Evolutionary conservation across 2,329 filamentous ascomycete genomes (phyloP).

Genomic region (Plenodomus biglobosus): DNA sequence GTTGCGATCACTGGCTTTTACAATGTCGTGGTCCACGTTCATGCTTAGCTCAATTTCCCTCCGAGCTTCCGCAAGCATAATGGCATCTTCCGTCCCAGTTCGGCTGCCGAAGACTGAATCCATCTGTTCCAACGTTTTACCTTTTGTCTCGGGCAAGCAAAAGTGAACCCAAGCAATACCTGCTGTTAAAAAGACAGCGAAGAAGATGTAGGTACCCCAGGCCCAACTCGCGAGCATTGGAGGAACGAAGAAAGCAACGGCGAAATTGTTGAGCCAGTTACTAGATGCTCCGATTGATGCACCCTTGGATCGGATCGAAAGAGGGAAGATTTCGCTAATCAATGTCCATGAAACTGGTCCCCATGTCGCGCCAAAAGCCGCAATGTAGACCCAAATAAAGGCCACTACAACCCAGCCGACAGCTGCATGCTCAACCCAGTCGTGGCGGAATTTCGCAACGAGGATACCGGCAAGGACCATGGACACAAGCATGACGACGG

Average conservation of each 20-base stretch:
- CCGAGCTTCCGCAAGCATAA: constrained; percentile 28
- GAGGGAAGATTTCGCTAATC: constrained; percentile 41
- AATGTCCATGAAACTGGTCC: constrained; percentile 33
- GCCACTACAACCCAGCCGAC: constrained; percentile 34
- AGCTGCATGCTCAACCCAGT: constrained; percentile 21
- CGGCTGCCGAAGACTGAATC: constrained; percentile 30
- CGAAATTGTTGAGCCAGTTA: constrained; percentile 46
- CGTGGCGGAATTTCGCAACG: constrained; percentile 32
- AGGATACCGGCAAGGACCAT: constrained; percentile 33
- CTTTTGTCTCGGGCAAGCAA: constrained; percentile 32
- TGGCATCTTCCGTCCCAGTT: constrained; percentile 32
- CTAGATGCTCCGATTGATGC: constrained; percentile 40
- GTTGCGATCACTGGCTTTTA: constrained; percentile 16
- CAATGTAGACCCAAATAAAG: constrained; percentile 38
- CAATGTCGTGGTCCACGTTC: constrained; percentile 24
- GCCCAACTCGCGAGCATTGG: constrained; percentile 38
- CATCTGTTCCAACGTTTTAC: constrained; percentile 34
- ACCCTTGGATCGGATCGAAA: constrained; percentile 43
- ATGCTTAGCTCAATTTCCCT: constrained; percentile 28
- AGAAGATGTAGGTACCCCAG: constrained; percentile 46
- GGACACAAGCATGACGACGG: constrained; percentile 40
- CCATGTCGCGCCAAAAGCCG: constrained; percentile 34
- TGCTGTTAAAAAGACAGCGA: constrained; percentile 32
- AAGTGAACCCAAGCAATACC: constrained; percentile 28
- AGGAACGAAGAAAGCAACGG: constrained; percentile 40